These are phyloP conservation scores for Verticillium albo-atrum DNA, from an alignment of 2,329 filamentous ascomycete genomes.

Conservation along the genomic window DNA sequence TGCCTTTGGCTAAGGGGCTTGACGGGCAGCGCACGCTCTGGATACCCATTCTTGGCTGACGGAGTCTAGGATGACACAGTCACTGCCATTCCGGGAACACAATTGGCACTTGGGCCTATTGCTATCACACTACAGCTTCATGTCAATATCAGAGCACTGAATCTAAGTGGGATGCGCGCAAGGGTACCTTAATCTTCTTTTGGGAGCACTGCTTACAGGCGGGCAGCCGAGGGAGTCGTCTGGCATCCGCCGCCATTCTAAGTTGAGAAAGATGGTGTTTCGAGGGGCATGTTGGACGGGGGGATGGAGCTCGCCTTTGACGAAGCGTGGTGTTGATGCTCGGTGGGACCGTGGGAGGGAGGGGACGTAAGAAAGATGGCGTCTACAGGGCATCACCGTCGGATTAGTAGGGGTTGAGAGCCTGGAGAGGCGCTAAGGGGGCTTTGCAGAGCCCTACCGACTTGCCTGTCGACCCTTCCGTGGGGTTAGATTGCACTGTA, in stretches of 20 bases:
- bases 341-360: no score
- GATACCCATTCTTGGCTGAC: conserved; percentile 16
- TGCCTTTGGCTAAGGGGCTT: neutral
- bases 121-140: conserved; percentile 19
- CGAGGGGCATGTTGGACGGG: no score
- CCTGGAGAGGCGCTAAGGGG: no score
- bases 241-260: neutral
- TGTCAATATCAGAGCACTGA: neutral
- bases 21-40: conserved; percentile 12
- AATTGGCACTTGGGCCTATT: conserved; percentile 21
- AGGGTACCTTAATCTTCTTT: conserved; percentile 9
- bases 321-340: neutral
- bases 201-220: conserved; percentile 9
- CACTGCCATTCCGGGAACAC: conserved; percentile 17
- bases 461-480: no score
- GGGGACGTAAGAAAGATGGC: no score
- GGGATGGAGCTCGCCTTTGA: no score
- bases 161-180: neutral
- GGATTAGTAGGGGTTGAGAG: no score
- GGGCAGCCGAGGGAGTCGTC: conserved; percentile 5
- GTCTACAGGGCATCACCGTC: no score
- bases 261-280: neutral
- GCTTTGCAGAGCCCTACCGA: no score
- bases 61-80: conserved; percentile 21
- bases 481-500: no score